Percentiles rank a stretch among this genome's conserved stretches.
These are phyloP conservation scores for Plasmodium fragile DNA, from an alignment of 169 alveolate genomes.

Conservation along the genomic window DNA sequence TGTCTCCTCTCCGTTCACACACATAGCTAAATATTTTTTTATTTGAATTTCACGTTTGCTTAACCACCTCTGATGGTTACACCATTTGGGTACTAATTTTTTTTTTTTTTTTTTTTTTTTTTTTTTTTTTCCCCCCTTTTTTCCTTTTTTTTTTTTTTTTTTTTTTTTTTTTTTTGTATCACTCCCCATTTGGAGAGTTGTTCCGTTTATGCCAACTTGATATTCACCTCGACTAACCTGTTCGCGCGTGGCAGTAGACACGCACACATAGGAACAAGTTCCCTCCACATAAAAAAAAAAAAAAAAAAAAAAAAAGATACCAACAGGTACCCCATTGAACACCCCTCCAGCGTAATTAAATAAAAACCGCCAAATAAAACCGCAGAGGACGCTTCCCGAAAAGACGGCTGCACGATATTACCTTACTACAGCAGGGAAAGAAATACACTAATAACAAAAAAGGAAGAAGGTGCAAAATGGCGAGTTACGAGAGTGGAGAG, in stretches of 20 bases:
- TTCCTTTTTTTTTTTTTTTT: too few relatives aligned
- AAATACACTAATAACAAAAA: not conserved
- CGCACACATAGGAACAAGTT: not conserved
- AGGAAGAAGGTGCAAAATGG: not conserved
- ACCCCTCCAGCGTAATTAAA: not conserved
- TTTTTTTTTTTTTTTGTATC: not conserved
- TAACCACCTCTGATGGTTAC: not conserved
- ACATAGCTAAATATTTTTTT: too few relatives aligned
- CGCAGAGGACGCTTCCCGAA: not conserved
- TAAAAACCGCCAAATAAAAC: not conserved
- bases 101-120: too few relatives aligned
- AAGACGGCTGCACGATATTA: not conserved
- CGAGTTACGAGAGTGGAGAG: not conserved
- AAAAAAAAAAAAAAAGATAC: not conserved
- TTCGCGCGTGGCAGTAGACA: not conserved
- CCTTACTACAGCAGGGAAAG: not conserved
- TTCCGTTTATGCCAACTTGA: not conserved
- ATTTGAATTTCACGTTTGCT: not conserved
- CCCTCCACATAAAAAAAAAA: not conserved
- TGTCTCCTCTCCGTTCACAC: not conserved
- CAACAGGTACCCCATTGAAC: not conserved
- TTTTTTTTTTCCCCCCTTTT: too few relatives aligned
- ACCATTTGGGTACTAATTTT: not conserved
- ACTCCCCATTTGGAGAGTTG: not conserved
- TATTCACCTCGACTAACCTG: not conserved